These are phyloP conservation scores for Aspergillus unguis DNA, from an alignment of 2,329 filamentous ascomycete species.

Conservation along the genomic window DNA sequence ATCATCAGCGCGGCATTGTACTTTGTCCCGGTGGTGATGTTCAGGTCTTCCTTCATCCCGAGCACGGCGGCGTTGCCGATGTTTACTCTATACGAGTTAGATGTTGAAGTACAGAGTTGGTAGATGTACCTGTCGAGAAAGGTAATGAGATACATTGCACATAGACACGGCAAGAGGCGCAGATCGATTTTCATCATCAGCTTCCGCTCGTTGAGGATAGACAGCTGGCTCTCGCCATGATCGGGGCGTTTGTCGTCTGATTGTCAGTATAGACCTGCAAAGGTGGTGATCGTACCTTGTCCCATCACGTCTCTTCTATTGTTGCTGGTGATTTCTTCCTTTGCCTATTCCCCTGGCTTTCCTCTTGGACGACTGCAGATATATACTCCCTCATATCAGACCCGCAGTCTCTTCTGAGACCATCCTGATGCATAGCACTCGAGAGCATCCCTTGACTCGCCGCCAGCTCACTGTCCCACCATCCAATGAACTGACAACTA, in stretches of 20 bases:
- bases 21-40: conserved; percentile 49
- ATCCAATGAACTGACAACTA: neutral
- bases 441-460: neutral
- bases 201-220: conserved; percentile 49
- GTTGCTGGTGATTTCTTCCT: no score
- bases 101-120: neutral
- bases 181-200: conserved; percentile 66
- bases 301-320: no score
- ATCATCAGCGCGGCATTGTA: conserved; percentile 73
- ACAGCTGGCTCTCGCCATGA: neutral
- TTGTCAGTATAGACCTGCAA: neutral
- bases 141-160: conserved; percentile 64
- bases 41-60: conserved; percentile 59
- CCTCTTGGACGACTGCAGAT: neutral
- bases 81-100: conserved; percentile 55
- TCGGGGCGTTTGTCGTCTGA: conserved; percentile 8
- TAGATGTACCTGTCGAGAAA: conserved; percentile 51
- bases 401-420: no score
- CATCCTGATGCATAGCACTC: no score
- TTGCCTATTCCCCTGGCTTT: no score
- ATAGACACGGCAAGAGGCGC: conserved; percentile 66
- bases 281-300: neutral
- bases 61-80: conserved; percentile 71
- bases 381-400: neutral
- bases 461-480: neutral